A percentile compares a stretch with the other conserved stretches of the same genome.
Conservation (phyloP, 2,329 filamentous ascomycete species). For the Phaeosphaeria sp. region DNA sequence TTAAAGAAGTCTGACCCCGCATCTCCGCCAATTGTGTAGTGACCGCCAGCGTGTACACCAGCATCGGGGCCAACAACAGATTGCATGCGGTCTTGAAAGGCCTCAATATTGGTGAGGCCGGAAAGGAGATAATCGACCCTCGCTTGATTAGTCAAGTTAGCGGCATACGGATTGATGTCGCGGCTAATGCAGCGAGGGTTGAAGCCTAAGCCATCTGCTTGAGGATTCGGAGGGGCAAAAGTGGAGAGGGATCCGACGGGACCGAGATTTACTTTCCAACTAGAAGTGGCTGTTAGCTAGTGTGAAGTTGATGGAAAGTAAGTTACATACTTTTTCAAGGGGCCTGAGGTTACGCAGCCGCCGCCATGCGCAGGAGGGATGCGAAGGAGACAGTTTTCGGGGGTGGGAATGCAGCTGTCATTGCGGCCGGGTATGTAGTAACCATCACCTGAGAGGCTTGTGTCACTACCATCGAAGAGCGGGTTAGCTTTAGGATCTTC, state of each 20-base stretch:
- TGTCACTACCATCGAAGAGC: slow-evolving; percentile 63
- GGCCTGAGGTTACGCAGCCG: slow-evolving; percentile 60
- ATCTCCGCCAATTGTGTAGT: slow-evolving; percentile 30
- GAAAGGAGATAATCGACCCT: slow-evolving; percentile 32
- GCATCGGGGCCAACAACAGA: slow-evolving; percentile 37
- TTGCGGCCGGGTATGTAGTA: slow-evolving; percentile 31
- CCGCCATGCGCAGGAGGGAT: slow-evolving; percentile 57
- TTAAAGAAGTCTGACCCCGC: slow-evolving; percentile 48
- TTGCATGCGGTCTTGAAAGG: slow-evolving; percentile 49
- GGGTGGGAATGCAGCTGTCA: slow-evolving; percentile 32
- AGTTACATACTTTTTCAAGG: slow-evolving; percentile 53
- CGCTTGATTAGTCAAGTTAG: slow-evolving; percentile 30
- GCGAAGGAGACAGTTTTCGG: slow-evolving; percentile 1
- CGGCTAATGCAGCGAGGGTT: slow-evolving; percentile 48
- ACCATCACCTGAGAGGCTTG: slow-evolving; percentile 56
- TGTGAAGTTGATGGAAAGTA: neutral
- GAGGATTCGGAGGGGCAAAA: slow-evolving; percentile 32
- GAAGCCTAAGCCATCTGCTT: slow-evolving; percentile 31
- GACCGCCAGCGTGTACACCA: slow-evolving; percentile 55
- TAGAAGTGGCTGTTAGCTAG: neutral
- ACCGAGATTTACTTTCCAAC: slow-evolving; percentile 52
- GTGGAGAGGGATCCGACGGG: slow-evolving; percentile 50
- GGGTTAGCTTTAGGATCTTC: slow-evolving; percentile 55
- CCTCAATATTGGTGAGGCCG: slow-evolving; percentile 29
- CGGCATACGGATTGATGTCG: slow-evolving; percentile 37